Percentiles rank a stretch among this genome's conserved stretches.
These are phyloP conservation scores for Piper longum DNA, from an alignment of 164 flowering plant genomes.

Conservation along the genomic window DNA sequence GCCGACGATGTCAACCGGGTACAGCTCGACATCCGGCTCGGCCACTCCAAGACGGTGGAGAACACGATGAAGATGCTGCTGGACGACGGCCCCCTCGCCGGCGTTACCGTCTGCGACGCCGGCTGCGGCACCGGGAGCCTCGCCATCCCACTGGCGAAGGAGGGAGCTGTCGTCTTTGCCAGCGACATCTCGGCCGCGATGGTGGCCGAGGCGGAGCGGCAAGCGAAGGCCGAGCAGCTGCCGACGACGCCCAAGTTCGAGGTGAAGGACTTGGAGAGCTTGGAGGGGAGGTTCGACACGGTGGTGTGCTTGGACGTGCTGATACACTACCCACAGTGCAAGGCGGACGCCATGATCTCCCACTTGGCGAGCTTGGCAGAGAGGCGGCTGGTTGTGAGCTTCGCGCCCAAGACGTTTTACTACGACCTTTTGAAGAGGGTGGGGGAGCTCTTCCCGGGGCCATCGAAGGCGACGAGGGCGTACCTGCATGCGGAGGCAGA, in stretches of 20 bases:
- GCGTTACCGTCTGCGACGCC: constrained; percentile 83
- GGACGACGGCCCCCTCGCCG: constrained; percentile 53
- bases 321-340: constrained; percentile 92
- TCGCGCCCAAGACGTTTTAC: constrained; percentile 92
- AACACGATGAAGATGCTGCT: constrained; percentile 53
- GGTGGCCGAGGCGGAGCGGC: constrained; percentile 83
- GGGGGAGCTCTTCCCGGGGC: constrained; percentile 96
- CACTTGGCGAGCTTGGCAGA: constrained; percentile 87
- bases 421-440: constrained; percentile 70
- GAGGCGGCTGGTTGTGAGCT: constrained; percentile 63
- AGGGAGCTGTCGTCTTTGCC: constrained; percentile 76
- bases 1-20: constrained; percentile 87
- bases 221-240: constrained; percentile 44
- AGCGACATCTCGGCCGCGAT: constrained; percentile 94
- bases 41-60: constrained; percentile 77
- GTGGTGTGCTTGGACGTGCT: constrained; percentile 87
- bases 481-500: constrained; percentile 88
- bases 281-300: constrained; percentile 68
- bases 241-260: constrained; percentile 65
- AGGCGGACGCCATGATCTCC: constrained; percentile 92
- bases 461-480: constrained; percentile 96
- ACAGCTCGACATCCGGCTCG: constrained; percentile 80
- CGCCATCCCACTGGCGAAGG: constrained; percentile 72
- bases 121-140: constrained; percentile 90
- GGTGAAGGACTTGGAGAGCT: constrained; percentile 77